Evolutionary conservation across 208 protist species (phyloP).

Genomic region (Zelonia costaricensis): DNA sequence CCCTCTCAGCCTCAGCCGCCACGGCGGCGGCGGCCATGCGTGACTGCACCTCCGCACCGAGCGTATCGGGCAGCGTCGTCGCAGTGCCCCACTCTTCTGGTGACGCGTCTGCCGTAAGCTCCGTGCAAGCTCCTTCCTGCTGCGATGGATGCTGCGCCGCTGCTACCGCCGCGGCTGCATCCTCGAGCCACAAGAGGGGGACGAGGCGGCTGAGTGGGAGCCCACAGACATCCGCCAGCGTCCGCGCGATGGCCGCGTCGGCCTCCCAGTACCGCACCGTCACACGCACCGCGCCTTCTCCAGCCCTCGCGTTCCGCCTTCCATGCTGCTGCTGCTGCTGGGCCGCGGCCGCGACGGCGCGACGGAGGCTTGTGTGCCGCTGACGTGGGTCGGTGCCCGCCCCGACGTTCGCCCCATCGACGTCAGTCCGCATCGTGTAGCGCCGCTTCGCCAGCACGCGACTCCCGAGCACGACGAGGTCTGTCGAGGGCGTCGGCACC

Average conservation of each 20-base stretch:
- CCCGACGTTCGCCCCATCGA: not conserved
- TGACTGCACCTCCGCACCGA: too few relatives aligned
- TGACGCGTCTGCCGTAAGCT: not conserved
- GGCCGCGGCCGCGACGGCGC: not conserved
- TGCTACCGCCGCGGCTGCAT: constrained; percentile 9
- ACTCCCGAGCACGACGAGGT: constrained; percentile 78
- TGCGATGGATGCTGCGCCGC: too few relatives aligned
- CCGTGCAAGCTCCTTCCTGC: too few relatives aligned
- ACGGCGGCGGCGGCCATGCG: too few relatives aligned
- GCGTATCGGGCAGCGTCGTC: not conserved
- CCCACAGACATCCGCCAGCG: constrained; percentile 27
- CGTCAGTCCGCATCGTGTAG: constrained; percentile 1
- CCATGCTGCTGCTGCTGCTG: not conserved
- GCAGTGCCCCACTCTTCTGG: not conserved
- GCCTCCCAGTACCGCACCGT: constrained; percentile 25
- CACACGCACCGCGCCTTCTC: too few relatives aligned
- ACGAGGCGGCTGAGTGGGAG: constrained; percentile 23
- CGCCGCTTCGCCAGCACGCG: constrained; percentile 24
- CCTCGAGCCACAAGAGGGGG: constrained; percentile 41
- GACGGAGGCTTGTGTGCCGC: not conserved
- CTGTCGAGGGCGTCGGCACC: constrained; percentile 50
- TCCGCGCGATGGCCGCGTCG: constrained; percentile 13
- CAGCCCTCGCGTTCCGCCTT: too few relatives aligned
- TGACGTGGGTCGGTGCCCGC: not conserved
- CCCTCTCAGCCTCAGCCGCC: not conserved